Evolutionary conservation across 2,329 filamentous ascomycete species (phyloP), one percentile per base, ranked within the genome.

Genomic region (Penicillium sp.): DNA sequence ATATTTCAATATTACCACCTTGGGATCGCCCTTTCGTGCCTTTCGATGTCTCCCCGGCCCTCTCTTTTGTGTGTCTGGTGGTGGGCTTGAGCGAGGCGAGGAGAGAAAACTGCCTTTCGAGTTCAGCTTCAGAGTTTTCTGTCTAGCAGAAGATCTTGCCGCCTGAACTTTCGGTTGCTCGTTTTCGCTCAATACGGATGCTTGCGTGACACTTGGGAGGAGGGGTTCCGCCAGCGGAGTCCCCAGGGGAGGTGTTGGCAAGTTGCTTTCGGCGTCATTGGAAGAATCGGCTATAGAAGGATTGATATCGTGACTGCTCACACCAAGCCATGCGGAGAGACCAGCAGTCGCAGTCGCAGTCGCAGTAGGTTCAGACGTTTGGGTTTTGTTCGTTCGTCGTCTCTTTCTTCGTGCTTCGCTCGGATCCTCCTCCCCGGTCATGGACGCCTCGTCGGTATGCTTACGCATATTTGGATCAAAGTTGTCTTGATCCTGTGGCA

Each of bases 1-100:
- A 65, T 93, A 93, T 56, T 74, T 79, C 31, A 91, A 78, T 11
- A 75, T 73, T 2, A 86, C 80, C 5, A 89, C 3, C 45, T 64
- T 68, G 21, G 52, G 59, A 9, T 57, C 57, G n/a, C 16, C 24
- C 24, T 57, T 58, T 62, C 69, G 46, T 5, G 58, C 66, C 63
- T 72, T 79, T 38, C 68, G 67, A 40, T 73, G 68, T 59, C 72
- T 75, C 38, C 57, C 66, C 31, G 52, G 46, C 52, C 47, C 40
- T 34, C 47, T 62, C 50, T 56, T 58, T 18, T 57, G 49, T 6
- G 49, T 59, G 5, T 57, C 61, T n/a, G 58, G 56, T 13, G 52
- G 42, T 18, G 56, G 58, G 31, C 60, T 61, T 8, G 55, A 47
- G 8, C 58, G 63, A 10, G 76, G 74, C 0, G 75, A 76, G 21